Evolutionary conservation across 805 yeast genomes (phyloP), one percentile per base, ranked within the genome.

Genomic region (Saccharomycopsis fibuligera): DNA sequence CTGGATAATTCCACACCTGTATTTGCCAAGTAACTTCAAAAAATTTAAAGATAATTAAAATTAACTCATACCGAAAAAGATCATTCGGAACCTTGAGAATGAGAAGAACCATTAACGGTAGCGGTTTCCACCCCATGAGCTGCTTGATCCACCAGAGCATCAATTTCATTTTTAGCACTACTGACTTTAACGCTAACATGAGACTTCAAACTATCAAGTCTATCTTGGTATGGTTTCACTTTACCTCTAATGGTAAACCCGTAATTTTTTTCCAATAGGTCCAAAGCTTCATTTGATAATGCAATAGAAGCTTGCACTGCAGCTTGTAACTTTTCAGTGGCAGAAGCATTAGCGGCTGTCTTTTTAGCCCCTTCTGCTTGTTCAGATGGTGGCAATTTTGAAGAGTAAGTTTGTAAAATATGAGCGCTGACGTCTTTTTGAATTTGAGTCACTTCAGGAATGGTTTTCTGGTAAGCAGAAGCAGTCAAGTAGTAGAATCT

Each of bases 221-320:
- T 57, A 22, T 62, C 56, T 25, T 58, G 54, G 36, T 61, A 53
- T 40, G 62, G 53, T 19, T 57, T 60, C 19, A 60, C 55, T 12
- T 57, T 54, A 42, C 69, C 69, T 48, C 62, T 66, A 45, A 65
- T 56, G 4, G 61, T 50, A 25, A 45, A 22, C 33, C 41, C 49
- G n/a, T 41, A 46, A 25, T 45, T 46, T 19, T 48, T 48, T 16
- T 38, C 30, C 27, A 51, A 33, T 10, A 35, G 35, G 21, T 59
- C 48, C 42, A 57, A 58, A 3, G 69, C 70, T 54, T 68, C 70
- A 36, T 55, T 58, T 2, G 71, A 65, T 35, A 68, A 60, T 45
- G 63, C 61, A 51, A 64, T 60, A 21, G 72, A 63, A 16, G 72
- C 63, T 41, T 65, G 63, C 2, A 65, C 63, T n/a, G 68, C 55